phyloP scores from a whole-genome alignment of 495 filamentous ascomycete species.

The Penicillium chermesinum region DNA sequence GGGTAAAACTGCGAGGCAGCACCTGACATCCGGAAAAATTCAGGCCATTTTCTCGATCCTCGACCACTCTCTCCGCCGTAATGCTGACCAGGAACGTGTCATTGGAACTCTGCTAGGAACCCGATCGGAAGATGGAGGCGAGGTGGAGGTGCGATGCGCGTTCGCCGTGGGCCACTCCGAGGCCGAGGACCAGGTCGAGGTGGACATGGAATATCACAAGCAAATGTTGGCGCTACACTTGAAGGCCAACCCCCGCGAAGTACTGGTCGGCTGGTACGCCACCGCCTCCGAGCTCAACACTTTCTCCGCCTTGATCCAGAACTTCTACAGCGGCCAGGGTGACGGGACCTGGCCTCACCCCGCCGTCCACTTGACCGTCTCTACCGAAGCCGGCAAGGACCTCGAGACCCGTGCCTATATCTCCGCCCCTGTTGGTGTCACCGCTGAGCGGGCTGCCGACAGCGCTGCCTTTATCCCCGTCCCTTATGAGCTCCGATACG shows the following conservation, averaged over 20 bases:
- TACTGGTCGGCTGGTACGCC: constrained; percentile 96
- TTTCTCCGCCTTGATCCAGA: constrained; percentile 96
- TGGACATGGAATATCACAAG: constrained; percentile 99
- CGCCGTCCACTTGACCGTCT: constrained; percentile 91
- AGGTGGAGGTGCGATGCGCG: constrained; percentile 89
- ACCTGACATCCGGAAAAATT: not conserved
- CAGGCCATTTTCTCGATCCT: constrained; percentile 95
- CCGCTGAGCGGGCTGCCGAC: constrained; percentile 87
- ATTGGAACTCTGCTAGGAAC: constrained; percentile 92
- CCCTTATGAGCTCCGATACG: constrained; percentile 85
- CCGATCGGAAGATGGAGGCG: constrained; percentile 90
- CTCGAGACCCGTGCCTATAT: constrained; percentile 89
- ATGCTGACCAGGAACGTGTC: constrained; percentile 84
- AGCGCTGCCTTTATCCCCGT: constrained; percentile 95
- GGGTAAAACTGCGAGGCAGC: not conserved
- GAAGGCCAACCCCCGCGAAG: constrained; percentile 88
- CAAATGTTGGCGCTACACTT: constrained; percentile 93
- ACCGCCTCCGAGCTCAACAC: constrained; percentile 93
- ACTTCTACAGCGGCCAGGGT: constrained; percentile 96
- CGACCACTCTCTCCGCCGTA: constrained; percentile 89
- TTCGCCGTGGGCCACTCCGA: constrained; percentile 98
- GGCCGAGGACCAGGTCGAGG: constrained; percentile 96
- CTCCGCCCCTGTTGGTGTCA: constrained; percentile 89
- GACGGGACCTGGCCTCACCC: constrained; percentile 96
- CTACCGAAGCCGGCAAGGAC: constrained; percentile 75